Base-by-base conservation (phyloP, 345 rosid genomes). In the Turritis glabra region DNA sequence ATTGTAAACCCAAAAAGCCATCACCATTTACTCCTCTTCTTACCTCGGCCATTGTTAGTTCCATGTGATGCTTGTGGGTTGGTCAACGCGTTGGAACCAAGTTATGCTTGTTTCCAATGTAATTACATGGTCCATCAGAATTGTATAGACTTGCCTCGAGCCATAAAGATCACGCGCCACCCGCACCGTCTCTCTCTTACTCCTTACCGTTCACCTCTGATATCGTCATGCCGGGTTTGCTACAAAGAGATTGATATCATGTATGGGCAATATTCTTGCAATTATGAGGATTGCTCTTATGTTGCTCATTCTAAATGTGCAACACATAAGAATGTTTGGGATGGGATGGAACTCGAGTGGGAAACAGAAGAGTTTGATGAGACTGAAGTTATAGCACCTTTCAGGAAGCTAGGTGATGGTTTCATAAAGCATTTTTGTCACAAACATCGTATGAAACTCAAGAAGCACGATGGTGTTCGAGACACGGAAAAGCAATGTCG, bases 11-110 rank as follows among this genome's bases (percentile, higher is more conserved):
- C 71, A 3, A 51, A 32, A 22, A 51, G 33, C 46, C 71, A 50
- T 66, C 46, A 21, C 4, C 71, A 66, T 0, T 32, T 46, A 7
- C 71, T 66, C 5, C 11, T 25, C 7, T 33, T 66, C 8, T 9
- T 66, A 0, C 59, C 71, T 50, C 29, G 71, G 1, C 59, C 71
- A 14, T 8, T 66, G 0, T 33, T 4, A 7, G 19, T 8, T 22
- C 76, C 76, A 15, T 71, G 68, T 71, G 75, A 71, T 59, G 67
- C 59, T 48, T 71, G 75, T 50, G 75, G 67, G 9, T n/a, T 48
- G 18, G 48, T 59, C 0, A 1, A 37, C 0, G 19, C 17, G 8
- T 6, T 1, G 5, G 50, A 71, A 13, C 50, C 67, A 15, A 35
- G 37, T 17, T 59, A 71, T 48, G 13, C 3, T 17, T 71, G 68